Evolutionary conservation across 306 rosid species (phyloP).

Genomic region (Ceratonia siliqua): DNA sequence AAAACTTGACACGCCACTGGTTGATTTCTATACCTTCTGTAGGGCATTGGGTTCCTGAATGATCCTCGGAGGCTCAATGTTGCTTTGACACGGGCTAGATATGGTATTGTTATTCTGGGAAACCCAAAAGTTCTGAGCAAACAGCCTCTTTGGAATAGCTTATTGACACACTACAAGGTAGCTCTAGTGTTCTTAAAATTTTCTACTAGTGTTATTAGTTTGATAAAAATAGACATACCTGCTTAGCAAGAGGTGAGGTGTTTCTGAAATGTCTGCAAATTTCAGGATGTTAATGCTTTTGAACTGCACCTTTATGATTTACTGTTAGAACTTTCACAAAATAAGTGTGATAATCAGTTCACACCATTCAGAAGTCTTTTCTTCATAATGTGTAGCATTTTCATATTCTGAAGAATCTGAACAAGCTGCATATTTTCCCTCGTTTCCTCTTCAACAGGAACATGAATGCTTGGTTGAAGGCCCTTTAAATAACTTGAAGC

Average conservation of each 20-base stretch:
- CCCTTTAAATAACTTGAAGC: constrained; percentile 91
- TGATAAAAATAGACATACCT: constrained; percentile 4
- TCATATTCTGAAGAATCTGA: constrained; percentile 33
- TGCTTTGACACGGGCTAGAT: constrained; percentile 95
- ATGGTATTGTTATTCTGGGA: constrained; percentile 95
- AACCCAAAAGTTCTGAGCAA: constrained; percentile 97
- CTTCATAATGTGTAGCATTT: neutral
- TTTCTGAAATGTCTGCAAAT: constrained; percentile 16
- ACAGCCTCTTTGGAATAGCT: constrained; percentile 91
- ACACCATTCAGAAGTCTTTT: neutral
- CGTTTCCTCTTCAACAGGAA: constrained; percentile 51
- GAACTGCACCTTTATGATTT: neutral
- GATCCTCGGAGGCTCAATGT: constrained; percentile 98
- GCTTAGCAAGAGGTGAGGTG: constrained; percentile 5
- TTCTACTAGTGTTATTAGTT: constrained; percentile 11
- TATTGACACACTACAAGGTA: constrained; percentile 97
- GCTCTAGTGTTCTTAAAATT: neutral
- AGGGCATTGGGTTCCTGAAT: constrained; percentile 97
- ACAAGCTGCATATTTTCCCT: neutral
- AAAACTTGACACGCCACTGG: constrained; percentile 8
- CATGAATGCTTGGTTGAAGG: constrained; percentile 99
- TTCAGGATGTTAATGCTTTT: neutral
- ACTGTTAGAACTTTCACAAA: neutral
- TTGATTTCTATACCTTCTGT: constrained; percentile 35
- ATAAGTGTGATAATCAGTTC: neutral